Evolutionary conservation across 257 asterid genomes (phyloP).

Genomic region (Primulina tabacum): DNA sequence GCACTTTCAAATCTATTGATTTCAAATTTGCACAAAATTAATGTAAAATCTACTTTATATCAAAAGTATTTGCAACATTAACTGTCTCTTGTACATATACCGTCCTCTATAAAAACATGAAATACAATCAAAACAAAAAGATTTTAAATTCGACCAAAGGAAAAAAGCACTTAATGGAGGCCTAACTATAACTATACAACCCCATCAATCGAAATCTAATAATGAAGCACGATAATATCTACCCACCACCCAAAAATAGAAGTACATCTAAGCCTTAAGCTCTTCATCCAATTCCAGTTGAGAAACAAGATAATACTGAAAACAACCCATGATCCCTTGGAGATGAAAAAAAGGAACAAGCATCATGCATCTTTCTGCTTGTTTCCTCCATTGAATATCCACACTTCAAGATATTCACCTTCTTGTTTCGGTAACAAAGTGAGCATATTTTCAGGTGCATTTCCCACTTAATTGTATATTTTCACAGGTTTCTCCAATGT

Average conservation of each 20-base stretch:
- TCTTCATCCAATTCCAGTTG: conserved; percentile 23
- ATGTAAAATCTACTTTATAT: too few species aligned
- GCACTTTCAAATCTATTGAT: too few species aligned
- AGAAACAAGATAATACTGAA: conserved; percentile 20
- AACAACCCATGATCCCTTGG: conserved; percentile 19
- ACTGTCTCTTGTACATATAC: neutral
- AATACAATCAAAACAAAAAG: conserved; percentile 26
- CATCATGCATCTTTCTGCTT: conserved; percentile 11
- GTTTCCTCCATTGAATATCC: conserved; percentile 19
- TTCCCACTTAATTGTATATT: conserved; percentile 62
- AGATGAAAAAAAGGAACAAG: conserved; percentile 7
- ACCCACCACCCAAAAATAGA: conserved; percentile 17
- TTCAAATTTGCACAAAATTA: too few species aligned
- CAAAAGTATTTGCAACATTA: too few species aligned
- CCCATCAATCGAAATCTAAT: conserved; percentile 40
- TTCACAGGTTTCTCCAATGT: conserved; percentile 86
- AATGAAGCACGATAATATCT: conserved; percentile 12
- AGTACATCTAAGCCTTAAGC: conserved; percentile 21
- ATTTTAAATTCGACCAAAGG: conserved; percentile 9
- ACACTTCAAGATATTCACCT: conserved; percentile 14
- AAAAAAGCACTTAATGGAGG: conserved; percentile 4
- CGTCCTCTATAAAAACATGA: neutral
- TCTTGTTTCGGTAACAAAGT: conserved; percentile 7
- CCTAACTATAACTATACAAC: conserved; percentile 50
- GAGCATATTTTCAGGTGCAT: conserved; percentile 12